Conservation (phyloP, 768 basidiomycete genomes). For the Grammothele lineata region DNA sequence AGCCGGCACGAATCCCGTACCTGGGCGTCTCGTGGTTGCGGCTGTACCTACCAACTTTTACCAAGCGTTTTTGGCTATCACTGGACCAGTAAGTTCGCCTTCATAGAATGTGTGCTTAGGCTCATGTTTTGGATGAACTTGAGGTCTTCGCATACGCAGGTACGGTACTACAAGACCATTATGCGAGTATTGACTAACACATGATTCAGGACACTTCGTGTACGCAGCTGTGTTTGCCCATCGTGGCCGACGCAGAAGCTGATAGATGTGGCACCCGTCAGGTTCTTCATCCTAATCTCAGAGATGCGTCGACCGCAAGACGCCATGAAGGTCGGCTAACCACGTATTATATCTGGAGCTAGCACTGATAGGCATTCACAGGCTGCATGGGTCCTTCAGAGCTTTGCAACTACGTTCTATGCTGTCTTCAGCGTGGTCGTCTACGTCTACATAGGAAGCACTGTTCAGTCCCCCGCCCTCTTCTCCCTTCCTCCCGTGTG, state of each 20-base stretch:
- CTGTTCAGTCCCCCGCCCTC: slow-evolving; percentile 42
- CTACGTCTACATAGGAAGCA: slow-evolving; percentile 46
- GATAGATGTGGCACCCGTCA: too few relatives aligned
- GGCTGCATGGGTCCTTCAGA: slow-evolving; percentile 54
- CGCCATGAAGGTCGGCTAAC: slow-evolving; percentile 50
- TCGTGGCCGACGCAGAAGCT: neutral
- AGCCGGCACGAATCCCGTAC: slow-evolving; percentile 43
- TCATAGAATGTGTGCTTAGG: too few relatives aligned
- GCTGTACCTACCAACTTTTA: slow-evolving; percentile 39
- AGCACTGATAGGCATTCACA: too few relatives aligned
- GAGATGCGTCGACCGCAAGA: slow-evolving; percentile 50
- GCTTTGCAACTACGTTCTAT: slow-evolving; percentile 49
- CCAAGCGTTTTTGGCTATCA: slow-evolving; percentile 50
- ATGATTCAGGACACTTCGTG: slow-evolving; percentile 46
- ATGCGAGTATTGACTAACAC: neutral
- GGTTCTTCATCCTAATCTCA: slow-evolving; percentile 57
- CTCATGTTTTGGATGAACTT: too few relatives aligned
- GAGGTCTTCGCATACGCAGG: slow-evolving; percentile 50
- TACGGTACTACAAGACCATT: slow-evolving; percentile 13
- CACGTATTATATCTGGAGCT: neutral
- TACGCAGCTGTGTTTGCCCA: slow-evolving; percentile 19
- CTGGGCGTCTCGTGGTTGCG: slow-evolving; percentile 34
- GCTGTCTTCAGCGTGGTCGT: slow-evolving; percentile 35
- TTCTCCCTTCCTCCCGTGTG: slow-evolving; percentile 44
- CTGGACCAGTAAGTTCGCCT: slow-evolving; percentile 40